Evolutionary conservation across 2,329 filamentous ascomycete genomes (phyloP), one percentile per base, ranked within the genome.

Genomic region (Neonectria hederae): DNA sequence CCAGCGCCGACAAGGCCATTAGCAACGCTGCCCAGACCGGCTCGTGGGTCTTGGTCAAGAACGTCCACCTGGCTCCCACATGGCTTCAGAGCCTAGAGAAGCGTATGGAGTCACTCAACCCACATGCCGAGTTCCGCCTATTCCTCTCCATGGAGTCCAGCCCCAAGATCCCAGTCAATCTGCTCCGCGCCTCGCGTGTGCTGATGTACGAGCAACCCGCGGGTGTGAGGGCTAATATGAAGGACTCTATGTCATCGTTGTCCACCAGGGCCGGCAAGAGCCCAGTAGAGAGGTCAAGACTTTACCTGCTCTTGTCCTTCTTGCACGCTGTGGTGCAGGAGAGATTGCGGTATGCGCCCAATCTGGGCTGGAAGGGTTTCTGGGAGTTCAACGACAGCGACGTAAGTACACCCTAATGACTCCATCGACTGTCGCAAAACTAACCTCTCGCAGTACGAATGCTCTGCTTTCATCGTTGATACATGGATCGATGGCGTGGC

Each of bases 351-450:
- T 99, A 99, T 78, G 94, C 95, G 24, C 97, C 96, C 0, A 95
- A 87, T 62, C 84, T 99, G 59, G 96, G 96, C 65, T 99, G 96
- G 96, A 97, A 97, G 83, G 93, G 94, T 58, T 97, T 97, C 86
- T 99, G 97, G 96, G 97, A 99, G 80, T 99, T 99, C 80, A 99
- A 99, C 77, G 97, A 99, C 80, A 97, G 94, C 72, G 96, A 99
- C 81, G 93, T 97, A 88, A 92, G 92, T 90, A 70, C n/a, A 32
- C 22, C 30, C n/a, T n/a, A n/a, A 5, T 40, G 21, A 5, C 22
- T 13, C 8, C n/a, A 19, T n/a, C 21, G 11, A 51, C 14, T 49
- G 7, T 26, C 32, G 38, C 45, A 48, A 65, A 62, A 52, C 59
- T 69, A 57, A 66, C 68, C 43, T 45, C 14, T 19, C 40, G 46